These are phyloP conservation scores for Gonium pectorale DNA, from an alignment of 139 green algal species.

Conservation along the genomic window DNA sequence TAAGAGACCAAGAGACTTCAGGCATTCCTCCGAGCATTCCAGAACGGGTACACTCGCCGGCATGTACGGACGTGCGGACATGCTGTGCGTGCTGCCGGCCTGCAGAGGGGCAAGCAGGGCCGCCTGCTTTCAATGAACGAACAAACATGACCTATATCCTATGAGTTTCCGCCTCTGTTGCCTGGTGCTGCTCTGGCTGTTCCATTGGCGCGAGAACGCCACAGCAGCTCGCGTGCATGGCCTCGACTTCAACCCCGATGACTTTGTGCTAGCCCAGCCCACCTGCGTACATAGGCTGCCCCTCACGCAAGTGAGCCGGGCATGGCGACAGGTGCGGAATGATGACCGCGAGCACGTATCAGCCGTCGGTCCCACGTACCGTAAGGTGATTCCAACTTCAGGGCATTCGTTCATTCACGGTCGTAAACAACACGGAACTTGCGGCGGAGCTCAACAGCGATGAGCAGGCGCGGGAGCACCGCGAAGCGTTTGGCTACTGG, in stretches of 20 bases:
- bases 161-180: not conserved
- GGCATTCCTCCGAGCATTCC: no score
- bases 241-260: not conserved
- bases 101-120: not conserved
- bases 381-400: not conserved
- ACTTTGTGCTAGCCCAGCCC: conserved; percentile 33
- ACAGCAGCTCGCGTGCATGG: not conserved
- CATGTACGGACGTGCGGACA: not conserved
- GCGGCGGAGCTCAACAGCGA: conserved; percentile 5
- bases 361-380: not conserved
- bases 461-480: not conserved
- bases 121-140: not conserved
- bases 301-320: not conserved
- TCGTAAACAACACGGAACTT: conserved; percentile 15
- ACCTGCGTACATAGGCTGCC: conserved; percentile 31
- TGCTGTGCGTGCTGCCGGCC: not conserved
- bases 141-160: not conserved
- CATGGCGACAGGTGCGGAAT: conserved; percentile 2
- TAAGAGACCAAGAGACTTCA: no score
- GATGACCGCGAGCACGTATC: not conserved
- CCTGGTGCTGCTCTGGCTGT: not conserved
- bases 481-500: conserved; percentile 12
- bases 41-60: not conserved
- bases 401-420: conserved; percentile 9
- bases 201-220: not conserved